Conservation (phyloP, 192 early-diverging fungal genomes). For the Backusella luteola region DNA sequence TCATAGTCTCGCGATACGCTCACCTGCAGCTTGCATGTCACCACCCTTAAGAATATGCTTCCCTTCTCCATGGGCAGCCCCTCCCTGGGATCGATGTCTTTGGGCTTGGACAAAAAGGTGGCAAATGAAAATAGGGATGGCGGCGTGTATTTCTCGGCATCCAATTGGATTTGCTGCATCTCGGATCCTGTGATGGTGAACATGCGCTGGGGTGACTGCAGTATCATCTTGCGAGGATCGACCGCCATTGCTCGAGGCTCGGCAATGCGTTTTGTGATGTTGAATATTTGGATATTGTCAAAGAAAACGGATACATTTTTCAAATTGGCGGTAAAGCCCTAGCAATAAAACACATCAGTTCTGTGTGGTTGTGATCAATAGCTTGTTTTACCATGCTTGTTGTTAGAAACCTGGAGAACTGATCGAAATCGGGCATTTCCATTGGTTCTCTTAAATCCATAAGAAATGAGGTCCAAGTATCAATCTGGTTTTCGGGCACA, state of each 20-base stretch:
- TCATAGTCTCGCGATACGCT: constrained; percentile 50
- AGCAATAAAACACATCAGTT: neutral
- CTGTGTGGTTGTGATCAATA: neutral
- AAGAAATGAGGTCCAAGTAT: constrained; percentile 71
- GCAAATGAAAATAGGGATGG: constrained; percentile 23
- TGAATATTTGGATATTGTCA: constrained; percentile 57
- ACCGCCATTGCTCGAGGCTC: constrained; percentile 62
- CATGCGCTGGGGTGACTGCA: constrained; percentile 67
- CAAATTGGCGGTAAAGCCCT: constrained; percentile 81
- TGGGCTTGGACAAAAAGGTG: constrained; percentile 12
- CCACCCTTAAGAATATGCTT: constrained; percentile 71
- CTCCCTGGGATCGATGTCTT: neutral
- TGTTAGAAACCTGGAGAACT: constrained; percentile 67
- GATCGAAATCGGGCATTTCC: constrained; percentile 60
- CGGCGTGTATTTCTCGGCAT: constrained; percentile 41
- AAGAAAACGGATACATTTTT: constrained; percentile 62
- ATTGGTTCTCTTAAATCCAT: constrained; percentile 76
- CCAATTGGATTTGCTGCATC: constrained; percentile 56
- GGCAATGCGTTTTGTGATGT: constrained; percentile 63
- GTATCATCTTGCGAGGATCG: constrained; percentile 39
- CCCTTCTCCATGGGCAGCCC: constrained; percentile 32
- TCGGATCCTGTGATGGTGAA: constrained; percentile 65
- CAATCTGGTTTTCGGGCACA: constrained; percentile 43
- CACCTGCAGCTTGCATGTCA: constrained; percentile 58
- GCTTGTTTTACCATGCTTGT: constrained; percentile 46